Conservation (phyloP, 176 grass and related monocot species). For the Oryza coarctata region DNA sequence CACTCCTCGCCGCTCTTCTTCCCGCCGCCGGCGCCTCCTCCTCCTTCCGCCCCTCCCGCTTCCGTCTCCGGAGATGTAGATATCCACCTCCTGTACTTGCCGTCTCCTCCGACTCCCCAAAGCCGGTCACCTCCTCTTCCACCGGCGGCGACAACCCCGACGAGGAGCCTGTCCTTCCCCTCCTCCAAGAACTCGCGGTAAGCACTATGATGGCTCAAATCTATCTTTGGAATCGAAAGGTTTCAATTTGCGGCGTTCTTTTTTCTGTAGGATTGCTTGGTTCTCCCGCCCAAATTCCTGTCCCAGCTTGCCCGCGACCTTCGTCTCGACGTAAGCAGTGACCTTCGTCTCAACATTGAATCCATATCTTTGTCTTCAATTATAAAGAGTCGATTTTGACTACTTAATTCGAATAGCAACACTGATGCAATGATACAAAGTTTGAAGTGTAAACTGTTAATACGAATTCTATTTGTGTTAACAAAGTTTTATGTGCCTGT, state of each 20-base stretch:
- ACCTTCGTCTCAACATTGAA: neutral
- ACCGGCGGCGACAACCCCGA: conserved; percentile 14
- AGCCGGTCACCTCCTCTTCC: conserved; percentile 35
- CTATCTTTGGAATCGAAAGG: too few species aligned
- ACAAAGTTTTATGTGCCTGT: neutral
- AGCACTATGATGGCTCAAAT: neutral
- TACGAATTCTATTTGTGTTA: neutral
- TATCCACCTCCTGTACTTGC: neutral
- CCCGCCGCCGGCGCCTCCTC: neutral
- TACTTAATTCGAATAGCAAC: neutral
- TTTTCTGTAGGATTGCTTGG: conserved; percentile 49
- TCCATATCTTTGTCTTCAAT: neutral
- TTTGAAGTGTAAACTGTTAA: neutral
- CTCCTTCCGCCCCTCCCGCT: neutral
- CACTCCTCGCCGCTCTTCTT: conserved; percentile 12
- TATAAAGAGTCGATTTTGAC: neutral
- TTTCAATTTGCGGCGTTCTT: neutral
- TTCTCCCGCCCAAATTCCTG: conserved; percentile 66
- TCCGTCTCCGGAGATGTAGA: neutral
- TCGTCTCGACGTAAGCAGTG: conserved; percentile 57
- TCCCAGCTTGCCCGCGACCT: conserved; percentile 70
- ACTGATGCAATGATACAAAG: neutral
- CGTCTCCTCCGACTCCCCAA: conserved; percentile 55
- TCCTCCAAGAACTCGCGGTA: conserved; percentile 69
- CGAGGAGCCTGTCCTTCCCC: conserved; percentile 39